Evolutionary conservation across 2,329 filamentous ascomycete species (phyloP), one percentile per base, ranked within the genome.

Genomic region (Claviceps capensis): DNA sequence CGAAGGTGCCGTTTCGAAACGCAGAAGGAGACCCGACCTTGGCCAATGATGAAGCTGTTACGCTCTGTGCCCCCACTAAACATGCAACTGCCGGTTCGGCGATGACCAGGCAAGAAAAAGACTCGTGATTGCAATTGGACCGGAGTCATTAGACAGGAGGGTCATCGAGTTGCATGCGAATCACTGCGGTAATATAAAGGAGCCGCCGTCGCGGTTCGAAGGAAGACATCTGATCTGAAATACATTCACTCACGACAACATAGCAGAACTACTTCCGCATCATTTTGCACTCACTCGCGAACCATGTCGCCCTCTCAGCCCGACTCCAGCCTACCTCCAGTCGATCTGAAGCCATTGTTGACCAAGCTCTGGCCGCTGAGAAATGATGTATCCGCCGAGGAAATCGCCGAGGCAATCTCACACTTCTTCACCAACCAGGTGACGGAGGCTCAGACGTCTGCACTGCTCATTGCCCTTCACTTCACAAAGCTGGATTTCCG

Each of bases 391-490:
- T 81, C 82, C 16, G 82, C 90, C 13, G 74, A 80, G 49, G 88
- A 96, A 65, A 93, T 98, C 65, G 88, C 91, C 54, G 77, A 84
- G n/a, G 90, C 91, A 51, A 84, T 97, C 60, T 84, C 88, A 4
- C 77, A 91, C 63, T 94, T 96, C 64, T 97, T 97, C 69, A 90
- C 89, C 53, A 85, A 96, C 69, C 81, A 82, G 58, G 75, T 97
- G 17, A 91, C 87, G n/a, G 83, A 87, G 41, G 86, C 90, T 8
- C 93, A 97, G 67, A 86, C 86, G 1, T 86, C 87, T 51, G 86
- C 90, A 41, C 75, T 98, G 52, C 75, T 97, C 50, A 96, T 93
- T 63, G 86, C 89, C 51, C 75, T 98, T 46, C 91, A 96, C 70
- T 96, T 95, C 59, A 95, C 89, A 1, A 82, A 83, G 53, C 80